phyloP scores from a whole-genome alignment of 441 rosid genomes.

The Raphanus hybrid region DNA sequence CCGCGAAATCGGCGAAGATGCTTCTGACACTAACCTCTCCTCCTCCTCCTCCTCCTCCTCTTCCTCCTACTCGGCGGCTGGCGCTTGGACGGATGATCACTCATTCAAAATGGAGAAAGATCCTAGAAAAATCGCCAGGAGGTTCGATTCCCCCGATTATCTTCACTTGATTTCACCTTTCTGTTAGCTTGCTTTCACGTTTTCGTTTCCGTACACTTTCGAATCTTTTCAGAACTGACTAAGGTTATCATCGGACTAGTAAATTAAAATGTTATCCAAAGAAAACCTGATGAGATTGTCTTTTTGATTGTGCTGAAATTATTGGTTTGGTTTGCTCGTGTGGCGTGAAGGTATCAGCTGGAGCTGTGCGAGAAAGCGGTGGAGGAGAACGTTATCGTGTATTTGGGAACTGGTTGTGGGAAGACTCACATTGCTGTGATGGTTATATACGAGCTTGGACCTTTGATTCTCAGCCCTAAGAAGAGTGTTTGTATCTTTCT shows the following conservation, averaged over 20 bases:
- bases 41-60: constrained; percentile 20
- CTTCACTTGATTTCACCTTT: not conserved
- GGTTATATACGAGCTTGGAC: constrained; percentile 76
- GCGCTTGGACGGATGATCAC: constrained; percentile 27
- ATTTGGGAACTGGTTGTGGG: constrained; percentile 92
- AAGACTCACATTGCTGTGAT: constrained; percentile 97
- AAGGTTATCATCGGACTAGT: constrained; percentile 12
- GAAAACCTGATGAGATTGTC: constrained; percentile 22
- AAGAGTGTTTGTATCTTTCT: constrained; percentile 79
- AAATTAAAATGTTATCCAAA: not conserved
- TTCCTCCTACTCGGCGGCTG: constrained; percentile 16
- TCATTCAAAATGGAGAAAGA: constrained; percentile 51
- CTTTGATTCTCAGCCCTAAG: constrained; percentile 74
- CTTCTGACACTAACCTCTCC: constrained; percentile 25
- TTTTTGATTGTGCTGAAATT: constrained; percentile 10
- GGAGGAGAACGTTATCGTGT: constrained; percentile 84
- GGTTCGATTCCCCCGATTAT: constrained; percentile 46
- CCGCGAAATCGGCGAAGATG: constrained; percentile 44
- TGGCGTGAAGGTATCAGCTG: constrained; percentile 73
- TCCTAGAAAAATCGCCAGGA: constrained; percentile 77
- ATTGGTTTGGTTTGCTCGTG: not conserved
- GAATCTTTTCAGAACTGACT: constrained; percentile 16
- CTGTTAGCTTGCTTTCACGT: constrained; percentile 6
- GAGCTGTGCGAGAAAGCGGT: constrained; percentile 84
- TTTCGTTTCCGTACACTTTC: constrained; percentile 12